These are phyloP conservation scores for Madurella mycetomatis DNA, from an alignment of 2,329 filamentous ascomycete genomes.

Conservation along the genomic window DNA sequence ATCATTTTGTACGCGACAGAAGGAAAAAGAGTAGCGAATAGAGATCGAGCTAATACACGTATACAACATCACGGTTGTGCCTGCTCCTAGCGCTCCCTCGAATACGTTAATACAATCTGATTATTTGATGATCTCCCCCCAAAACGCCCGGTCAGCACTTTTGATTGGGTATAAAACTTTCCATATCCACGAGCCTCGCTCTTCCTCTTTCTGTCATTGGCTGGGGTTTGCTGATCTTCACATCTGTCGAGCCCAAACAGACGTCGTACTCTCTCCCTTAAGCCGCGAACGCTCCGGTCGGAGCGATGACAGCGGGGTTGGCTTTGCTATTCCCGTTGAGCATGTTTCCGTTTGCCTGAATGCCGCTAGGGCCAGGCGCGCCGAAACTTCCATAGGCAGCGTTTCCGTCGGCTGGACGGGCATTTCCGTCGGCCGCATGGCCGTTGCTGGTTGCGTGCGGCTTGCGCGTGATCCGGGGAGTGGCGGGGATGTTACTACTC, in stretches of 20 bases:
- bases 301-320: neutral
- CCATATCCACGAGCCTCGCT: too few relatives aligned
- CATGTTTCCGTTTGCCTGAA: neutral
- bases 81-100: too few relatives aligned
- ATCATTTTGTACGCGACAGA: too few relatives aligned
- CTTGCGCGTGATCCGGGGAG: constrained; percentile 49
- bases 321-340: neutral
- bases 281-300: neutral
- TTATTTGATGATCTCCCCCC: too few relatives aligned
- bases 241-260: neutral
- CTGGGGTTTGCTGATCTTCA: neutral
- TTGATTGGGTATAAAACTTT: too few relatives aligned
- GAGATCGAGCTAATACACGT: too few relatives aligned
- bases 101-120: too few relatives aligned
- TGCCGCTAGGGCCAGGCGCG: neutral
- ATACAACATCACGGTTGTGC: too few relatives aligned
- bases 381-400: neutral
- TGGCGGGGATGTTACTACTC: constrained; percentile 66
- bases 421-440: neutral
- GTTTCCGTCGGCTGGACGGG: neutral
- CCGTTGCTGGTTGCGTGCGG: constrained; percentile 27
- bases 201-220: too few relatives aligned
- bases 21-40: too few relatives aligned
- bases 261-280: neutral
- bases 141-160: too few relatives aligned